Conservation (phyloP, 1,284 basidiomycete species). For the Gomphus bonarii region DNA sequence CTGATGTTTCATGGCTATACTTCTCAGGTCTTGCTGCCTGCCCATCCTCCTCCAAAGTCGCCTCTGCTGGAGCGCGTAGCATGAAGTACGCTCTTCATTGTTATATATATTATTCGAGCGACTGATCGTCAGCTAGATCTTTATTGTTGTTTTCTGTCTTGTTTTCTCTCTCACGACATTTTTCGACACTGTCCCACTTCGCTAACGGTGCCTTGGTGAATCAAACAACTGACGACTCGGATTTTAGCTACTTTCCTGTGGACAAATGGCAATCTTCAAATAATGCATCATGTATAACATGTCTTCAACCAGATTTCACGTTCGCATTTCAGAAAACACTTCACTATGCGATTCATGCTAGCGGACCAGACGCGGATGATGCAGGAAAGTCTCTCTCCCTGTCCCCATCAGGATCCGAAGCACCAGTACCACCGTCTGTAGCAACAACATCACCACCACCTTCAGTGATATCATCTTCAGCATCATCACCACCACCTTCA, state of each 20-base stretch:
- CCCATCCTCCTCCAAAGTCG: constrained; percentile 6
- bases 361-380: not conserved
- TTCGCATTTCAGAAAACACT: not conserved
- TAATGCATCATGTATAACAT: constrained; percentile 24
- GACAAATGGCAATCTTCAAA: constrained; percentile 29
- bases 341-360: not conserved
- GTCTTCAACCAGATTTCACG: constrained; percentile 20
- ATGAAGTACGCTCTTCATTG: constrained; percentile 3
- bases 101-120: not conserved
- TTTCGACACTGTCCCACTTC: not conserved
- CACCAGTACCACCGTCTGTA: not conserved
- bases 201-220: constrained; percentile 21
- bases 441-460: not conserved
- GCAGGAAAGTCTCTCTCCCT: not conserved
- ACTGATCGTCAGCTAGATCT: not conserved
- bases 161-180: constrained; percentile 2
- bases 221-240: constrained; percentile 35
- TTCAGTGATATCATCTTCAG: not conserved
- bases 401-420: not conserved
- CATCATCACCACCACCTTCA: not conserved
- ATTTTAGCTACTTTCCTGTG: constrained; percentile 29
- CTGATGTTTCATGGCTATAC: constrained; percentile 1
- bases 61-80: constrained; percentile 1
- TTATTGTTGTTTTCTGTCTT: not conserved
- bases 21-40: constrained; percentile 7